phyloP scores from a whole-genome alignment of 441 rosid genomes.

The Cnidoscolus chayamansa region DNA sequence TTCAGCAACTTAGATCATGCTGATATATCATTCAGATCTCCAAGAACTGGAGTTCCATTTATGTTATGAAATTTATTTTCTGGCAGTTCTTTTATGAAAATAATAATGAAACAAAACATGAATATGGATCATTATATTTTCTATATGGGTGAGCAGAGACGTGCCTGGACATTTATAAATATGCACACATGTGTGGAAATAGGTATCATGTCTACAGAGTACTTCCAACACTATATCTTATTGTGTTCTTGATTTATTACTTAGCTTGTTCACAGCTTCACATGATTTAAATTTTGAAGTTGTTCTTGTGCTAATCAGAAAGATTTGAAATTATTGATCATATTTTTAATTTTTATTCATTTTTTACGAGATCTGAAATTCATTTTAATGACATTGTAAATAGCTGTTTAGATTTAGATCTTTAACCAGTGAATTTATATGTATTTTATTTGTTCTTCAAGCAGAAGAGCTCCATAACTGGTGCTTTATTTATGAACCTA shows the following conservation, averaged over 20 bases:
- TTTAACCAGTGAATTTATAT: not conserved
- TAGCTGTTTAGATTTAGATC: not conserved
- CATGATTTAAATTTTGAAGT: not conserved
- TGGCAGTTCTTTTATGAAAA: too few species aligned
- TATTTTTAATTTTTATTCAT: too few species aligned
- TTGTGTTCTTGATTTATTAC: not conserved
- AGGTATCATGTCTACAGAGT: not conserved
- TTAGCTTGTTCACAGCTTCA: not conserved
- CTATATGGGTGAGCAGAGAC: not conserved
- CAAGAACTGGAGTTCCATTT: too few species aligned
- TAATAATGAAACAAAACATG: too few species aligned
- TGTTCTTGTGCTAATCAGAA: too few species aligned
- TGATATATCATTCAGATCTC: too few species aligned
- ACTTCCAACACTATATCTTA: not conserved
- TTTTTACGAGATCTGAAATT: not conserved
- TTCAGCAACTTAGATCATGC: too few species aligned
- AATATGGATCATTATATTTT: not conserved
- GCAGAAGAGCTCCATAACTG: not conserved
- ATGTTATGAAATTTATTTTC: too few species aligned
- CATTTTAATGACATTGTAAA: not conserved
- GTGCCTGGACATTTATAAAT: not conserved
- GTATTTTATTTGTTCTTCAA: not conserved
- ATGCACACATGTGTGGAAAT: not conserved
- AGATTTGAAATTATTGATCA: too few species aligned
- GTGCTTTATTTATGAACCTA: not conserved